Base-by-base conservation (phyloP, 352 stramenopile species). In the Pythium phragmitis region DNA sequence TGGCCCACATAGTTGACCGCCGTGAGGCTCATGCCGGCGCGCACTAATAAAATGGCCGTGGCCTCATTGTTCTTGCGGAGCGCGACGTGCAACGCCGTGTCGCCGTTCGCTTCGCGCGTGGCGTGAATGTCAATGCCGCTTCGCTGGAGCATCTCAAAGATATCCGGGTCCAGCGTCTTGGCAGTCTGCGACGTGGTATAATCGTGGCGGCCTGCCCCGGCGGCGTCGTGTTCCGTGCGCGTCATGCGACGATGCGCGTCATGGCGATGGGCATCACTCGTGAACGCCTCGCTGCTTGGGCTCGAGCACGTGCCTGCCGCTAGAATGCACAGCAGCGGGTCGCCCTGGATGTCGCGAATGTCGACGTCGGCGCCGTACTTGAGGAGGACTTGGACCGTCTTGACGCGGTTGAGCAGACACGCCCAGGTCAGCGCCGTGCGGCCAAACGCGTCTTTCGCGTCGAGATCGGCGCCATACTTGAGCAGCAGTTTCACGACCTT, bases 21-120 rank as follows among this genome's bases (percentile, higher is more conserved):
- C 2, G 79, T 92, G 46, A 94, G 68, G 33, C 75, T 87, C 33
- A 94, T 74, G 2, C 85, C 85, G 4, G 81, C 79, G 7, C 82
- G 80, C 7, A 94, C 82, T 17, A 94, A 79, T 37, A 89, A 43
- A 42, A 89, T 75, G 3, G 85, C 80, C 2, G 82, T 85, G 19
- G 72, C 75, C 53, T 91, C 79, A 49, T 94, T 90, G 36, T 81
- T 79, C 16, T 75, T 77, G 14, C 83, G 85, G 49, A 94, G 67
- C 4, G 85, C 85, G 2, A 94, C 79, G 48, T 94, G 85, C 3
- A 94, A 70, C 26, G 85, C 85, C 2, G 73, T 89, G 41, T 94
- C 85, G 3, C 85, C 85, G 30, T 91, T 91, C 19, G 69, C 75
- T 6, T 77, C 74, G 6, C 79, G 70, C 0, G 76, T 87, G 3